Evolutionary conservation across 805 yeast species (phyloP), one percentile per base, ranked within the genome.

Genomic region (Teunomyces cretensis): DNA sequence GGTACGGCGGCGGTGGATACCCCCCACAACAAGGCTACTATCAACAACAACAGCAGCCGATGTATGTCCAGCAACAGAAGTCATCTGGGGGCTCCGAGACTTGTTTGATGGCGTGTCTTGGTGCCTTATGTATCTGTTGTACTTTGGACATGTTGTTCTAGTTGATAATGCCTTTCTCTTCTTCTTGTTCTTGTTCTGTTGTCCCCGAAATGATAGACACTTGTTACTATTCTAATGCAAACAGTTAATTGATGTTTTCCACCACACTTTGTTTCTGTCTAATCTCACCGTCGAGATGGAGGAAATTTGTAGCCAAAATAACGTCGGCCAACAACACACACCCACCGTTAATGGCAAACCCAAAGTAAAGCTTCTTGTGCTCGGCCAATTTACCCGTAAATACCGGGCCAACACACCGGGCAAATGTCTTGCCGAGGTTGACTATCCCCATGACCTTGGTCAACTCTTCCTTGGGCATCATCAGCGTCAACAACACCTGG

Each of bases 391-490:
- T 63, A 3, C 97, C 97, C 2, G 96, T 86, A 55, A 86, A 78
- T 3, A 80, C 56, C 1, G 96, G 97, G 0, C 96, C 96, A 9
- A 87, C 60, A 37, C 94, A 81, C 48, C 96, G 74, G 0, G 96
- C 95, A 51, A 87, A 75, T 1, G 96, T 91, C 62, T 89, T 88
- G 19, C 86, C 89, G 31, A 90, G 82, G 57, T 89, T 90, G 8
- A 90, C 96, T 1, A 86, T 71, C 1, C 97, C 97, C 81, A 90
- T 76, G 1, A 86, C 90, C 53, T 74, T 78, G 2, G 96, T 82
- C 39, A 91, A 68, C 40, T 88, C 94, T 9, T 71, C 63, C 9
- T 77, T 75, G 12, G 75, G 73, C 32, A 90, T 80, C 15, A 88
- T 69, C 2, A 86, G 75, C 0, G 95, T 83, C 41, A 90, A 65